A percentile compares a stretch with the other conserved stretches of the same genome.
phyloP scores from a whole-genome alignment of 805 yeast genomes.

The Metschnikowia reukaufii region DNA sequence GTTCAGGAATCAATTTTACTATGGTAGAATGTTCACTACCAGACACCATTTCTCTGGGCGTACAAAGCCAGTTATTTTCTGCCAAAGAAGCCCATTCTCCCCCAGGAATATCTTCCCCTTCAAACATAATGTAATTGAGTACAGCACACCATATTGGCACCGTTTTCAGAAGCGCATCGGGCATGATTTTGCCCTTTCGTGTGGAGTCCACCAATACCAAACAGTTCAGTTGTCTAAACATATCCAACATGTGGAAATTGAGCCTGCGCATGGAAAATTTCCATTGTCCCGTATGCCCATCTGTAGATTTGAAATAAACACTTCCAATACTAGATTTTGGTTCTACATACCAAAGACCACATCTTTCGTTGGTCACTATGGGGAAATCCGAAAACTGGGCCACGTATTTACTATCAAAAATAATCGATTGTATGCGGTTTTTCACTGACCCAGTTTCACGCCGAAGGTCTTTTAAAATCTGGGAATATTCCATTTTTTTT shows the following conservation, averaged over 20 bases:
- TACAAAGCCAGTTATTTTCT: slow-evolving; percentile 37
- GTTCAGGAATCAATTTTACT: slow-evolving; percentile 42
- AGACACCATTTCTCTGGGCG: slow-evolving; percentile 57
- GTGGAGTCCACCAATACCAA: slow-evolving; percentile 77
- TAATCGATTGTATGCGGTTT: slow-evolving; percentile 67
- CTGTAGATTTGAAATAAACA: slow-evolving; percentile 85
- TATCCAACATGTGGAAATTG: slow-evolving; percentile 66
- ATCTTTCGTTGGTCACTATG: slow-evolving; percentile 72
- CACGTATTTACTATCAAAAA: slow-evolving; percentile 17
- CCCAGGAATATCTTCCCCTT: slow-evolving; percentile 17
- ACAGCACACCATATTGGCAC: slow-evolving; percentile 92
- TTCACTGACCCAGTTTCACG: slow-evolving; percentile 59
- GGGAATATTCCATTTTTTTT: slow-evolving; percentile 16
- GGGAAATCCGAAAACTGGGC: slow-evolving; percentile 34
- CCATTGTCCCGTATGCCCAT: slow-evolving; percentile 87
- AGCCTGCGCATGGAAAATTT: slow-evolving; percentile 69
- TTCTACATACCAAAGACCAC: slow-evolving; percentile 82
- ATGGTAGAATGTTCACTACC: slow-evolving; percentile 58
- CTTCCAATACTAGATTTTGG: slow-evolving; percentile 43
- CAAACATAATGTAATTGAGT: slow-evolving; percentile 54
- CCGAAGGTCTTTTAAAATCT: slow-evolving; percentile 33
- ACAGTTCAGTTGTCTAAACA: slow-evolving; percentile 46
- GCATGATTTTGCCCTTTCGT: slow-evolving; percentile 77
- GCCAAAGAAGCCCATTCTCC: background rate
- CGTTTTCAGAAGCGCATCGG: slow-evolving; percentile 85